Evolutionary conservation across 2,329 filamentous ascomycete genomes (phyloP), one percentile per base, ranked within the genome.

Genomic region (Raffaelea arxii): DNA sequence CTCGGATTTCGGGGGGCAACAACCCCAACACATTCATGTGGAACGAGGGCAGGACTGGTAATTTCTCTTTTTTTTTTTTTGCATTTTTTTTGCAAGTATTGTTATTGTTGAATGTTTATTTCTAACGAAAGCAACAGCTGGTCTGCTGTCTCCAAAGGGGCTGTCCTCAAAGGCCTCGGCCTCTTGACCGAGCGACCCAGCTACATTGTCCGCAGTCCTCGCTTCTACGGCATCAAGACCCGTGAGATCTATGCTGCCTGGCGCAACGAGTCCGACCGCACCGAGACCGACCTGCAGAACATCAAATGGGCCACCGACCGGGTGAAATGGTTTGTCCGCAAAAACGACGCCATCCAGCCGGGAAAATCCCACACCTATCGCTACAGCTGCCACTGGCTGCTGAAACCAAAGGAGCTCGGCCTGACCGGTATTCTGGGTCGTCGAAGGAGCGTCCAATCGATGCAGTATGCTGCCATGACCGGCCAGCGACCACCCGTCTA

Each of bases 121-220:
- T 27, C 12, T 39, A 18, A 41, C 24, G 19, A 37, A 9, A 12
- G 23, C 2, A 21, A 23, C 25, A 52, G 52, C 25, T 58, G 56
- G 56, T 49, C 44, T 24, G 56, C 56, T n/a, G 56, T 59, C 18
- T 49, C 54, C 5, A 52, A 51, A 16, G 56, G 56, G 11, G 56
- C 55, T 27, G 54, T 58, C 36, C 48, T 59, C 40, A 58, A 56
- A 39, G 57, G 53, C 7, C 43, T 57, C 2, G 56, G 56, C n/a
- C 43, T 57, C 14, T 51, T 56, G 41, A 56, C 54, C 4, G 53
- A 54, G 9, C 49, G 52, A 43, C 57, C 55, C 4, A 24, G 35
- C 2, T 23, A 46, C 5, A 46, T 55, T n/a, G 42, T 41, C 4
- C 40, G 32, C 7, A 55, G 54, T 38, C 56, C 55, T 1, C 46